phyloP scores from a whole-genome alignment of 2,329 filamentous ascomycete genomes.

The Verticillium nonalfalfae region DNA sequence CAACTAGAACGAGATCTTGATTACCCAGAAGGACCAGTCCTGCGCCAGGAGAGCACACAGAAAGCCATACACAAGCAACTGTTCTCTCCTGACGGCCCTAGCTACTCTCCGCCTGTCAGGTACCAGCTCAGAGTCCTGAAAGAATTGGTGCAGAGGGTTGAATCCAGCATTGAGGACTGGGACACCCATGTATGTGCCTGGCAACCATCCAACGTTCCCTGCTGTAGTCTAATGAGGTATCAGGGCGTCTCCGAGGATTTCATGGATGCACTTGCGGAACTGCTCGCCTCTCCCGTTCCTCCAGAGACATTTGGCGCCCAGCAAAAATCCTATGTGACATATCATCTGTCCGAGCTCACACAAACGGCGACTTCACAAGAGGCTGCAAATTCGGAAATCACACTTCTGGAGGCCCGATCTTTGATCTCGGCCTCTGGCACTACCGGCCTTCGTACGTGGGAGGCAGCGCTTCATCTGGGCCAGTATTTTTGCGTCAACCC shows the following conservation, averaged over 20 bases:
- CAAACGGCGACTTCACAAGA: background rate
- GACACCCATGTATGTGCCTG: conserved; percentile 72
- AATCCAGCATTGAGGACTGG: conserved; percentile 70
- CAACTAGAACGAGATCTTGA: conserved; percentile 63
- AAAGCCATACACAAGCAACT: conserved; percentile 57
- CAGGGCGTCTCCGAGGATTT: conserved; percentile 82
- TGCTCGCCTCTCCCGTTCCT: conserved; percentile 59
- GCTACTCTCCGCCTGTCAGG: conserved; percentile 55
- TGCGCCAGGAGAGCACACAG: conserved; percentile 60
- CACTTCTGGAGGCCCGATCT: conserved; percentile 61
- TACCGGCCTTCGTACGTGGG: conserved; percentile 75
- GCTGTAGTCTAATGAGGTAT: background rate
- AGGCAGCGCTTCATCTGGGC: conserved; percentile 69
- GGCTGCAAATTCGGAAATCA: conserved; percentile 35
- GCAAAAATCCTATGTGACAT: conserved; percentile 69
- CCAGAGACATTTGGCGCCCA: conserved; percentile 61
- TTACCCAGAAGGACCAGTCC: conserved; percentile 52
- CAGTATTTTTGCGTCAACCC: conserved; percentile 54
- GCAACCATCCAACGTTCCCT: background rate
- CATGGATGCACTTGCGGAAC: conserved; percentile 59
- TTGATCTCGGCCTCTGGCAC: conserved; percentile 67
- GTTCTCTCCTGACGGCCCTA: conserved; percentile 53
- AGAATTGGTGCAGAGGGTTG: conserved; percentile 61
- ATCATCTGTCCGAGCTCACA: conserved; percentile 39
- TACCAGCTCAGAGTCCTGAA: conserved; percentile 73